Base-by-base conservation (phyloP, 2,329 filamentous ascomycete species). In the Xylaria sp. region DNA sequence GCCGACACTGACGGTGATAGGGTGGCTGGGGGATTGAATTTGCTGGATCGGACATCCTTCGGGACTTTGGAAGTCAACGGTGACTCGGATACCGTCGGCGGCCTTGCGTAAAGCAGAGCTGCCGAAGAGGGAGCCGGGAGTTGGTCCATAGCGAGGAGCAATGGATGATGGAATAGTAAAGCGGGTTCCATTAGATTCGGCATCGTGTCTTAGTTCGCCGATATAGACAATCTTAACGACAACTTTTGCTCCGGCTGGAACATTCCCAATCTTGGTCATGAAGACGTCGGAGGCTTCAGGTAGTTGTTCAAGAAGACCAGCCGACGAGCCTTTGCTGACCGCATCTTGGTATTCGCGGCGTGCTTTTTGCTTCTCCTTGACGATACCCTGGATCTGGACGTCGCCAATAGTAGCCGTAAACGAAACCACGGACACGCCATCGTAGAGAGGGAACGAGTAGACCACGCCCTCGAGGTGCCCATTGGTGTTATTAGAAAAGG, bases 381-480 rank as follows among this genome's bases (percentile, higher is more conserved):
- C 61, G 24, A 65, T 12, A 12, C 67, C 67, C 14, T 56, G 32
- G 19, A 71, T 67, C n/a, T 39, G 21, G 14, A 65, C 47, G 34
- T 51, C 32, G 24, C 57, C 66, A 24, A 69, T 50, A n/a, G 63
- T 69, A n/a, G 63, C 63, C 0, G 24, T 50, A 51, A 71, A 71
- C 2, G 63, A 66, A 50, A 69, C 69, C 3, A 71, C 64, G 7
- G 69, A 67, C 19, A 71, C 64, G 12, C 69, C 69, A 58, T 68
- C 61, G n/a, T 71, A 69, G 14, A 71, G 63, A 17, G 69, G 69
- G 24, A 71, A 71, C 11, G 69, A 67, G 61, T 71, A 71, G 55
- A 30, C 17, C 9, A 69, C 54, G 11, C 62, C 56, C 27, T 64
- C 36, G 27, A 68, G 42, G 34, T 34, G 58, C 2, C 55, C 30